phyloP scores from a whole-genome alignment of 805 yeast genomes.

The Yamadazyma tumulicola region DNA sequence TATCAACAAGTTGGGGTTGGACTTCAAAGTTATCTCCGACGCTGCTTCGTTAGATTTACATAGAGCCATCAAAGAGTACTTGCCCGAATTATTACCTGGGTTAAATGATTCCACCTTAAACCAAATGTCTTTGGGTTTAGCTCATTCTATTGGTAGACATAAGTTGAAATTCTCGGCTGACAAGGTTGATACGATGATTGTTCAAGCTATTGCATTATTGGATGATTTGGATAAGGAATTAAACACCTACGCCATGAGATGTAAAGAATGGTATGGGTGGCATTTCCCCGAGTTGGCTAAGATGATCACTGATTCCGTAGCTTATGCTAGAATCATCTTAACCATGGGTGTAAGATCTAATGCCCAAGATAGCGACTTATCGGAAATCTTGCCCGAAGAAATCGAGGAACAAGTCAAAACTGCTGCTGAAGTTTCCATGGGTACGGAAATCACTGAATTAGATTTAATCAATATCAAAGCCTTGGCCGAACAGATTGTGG shows the following conservation, averaged over 20 bases:
- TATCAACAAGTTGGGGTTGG: conserved; percentile 88
- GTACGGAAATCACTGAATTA: conserved; percentile 93
- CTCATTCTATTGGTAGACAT: conserved; percentile 98
- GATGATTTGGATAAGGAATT: conserved; percentile 97
- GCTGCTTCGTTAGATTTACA: conserved; percentile 91
- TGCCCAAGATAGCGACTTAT: conserved; percentile 82
- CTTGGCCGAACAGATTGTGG: conserved; percentile 94
- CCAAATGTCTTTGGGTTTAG: conserved; percentile 97
- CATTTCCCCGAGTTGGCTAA: conserved; percentile 99
- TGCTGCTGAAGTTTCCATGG: conserved; percentile 99
- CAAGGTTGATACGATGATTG: conserved; percentile 98
- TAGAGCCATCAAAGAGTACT: conserved; percentile 91
- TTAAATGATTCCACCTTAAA: conserved; percentile 77
- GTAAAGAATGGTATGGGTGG: conserved; percentile 99
- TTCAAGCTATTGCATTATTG: conserved; percentile 95
- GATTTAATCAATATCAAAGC: conserved; percentile 86
- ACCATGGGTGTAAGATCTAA: conserved; percentile 92
- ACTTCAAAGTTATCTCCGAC: conserved; percentile 87
- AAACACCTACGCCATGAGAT: conserved; percentile 97
- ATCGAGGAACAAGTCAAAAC: conserved; percentile 65
- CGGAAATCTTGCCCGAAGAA: conserved; percentile 46
- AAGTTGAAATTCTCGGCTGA: conserved; percentile 97
- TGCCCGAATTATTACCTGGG: conserved; percentile 94
- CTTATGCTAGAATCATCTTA: conserved; percentile 90
- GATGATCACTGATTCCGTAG: conserved; percentile 92